phyloP scores from a whole-genome alignment of 1,284 basidiomycete genomes.

The Boletellus sp. region DNA sequence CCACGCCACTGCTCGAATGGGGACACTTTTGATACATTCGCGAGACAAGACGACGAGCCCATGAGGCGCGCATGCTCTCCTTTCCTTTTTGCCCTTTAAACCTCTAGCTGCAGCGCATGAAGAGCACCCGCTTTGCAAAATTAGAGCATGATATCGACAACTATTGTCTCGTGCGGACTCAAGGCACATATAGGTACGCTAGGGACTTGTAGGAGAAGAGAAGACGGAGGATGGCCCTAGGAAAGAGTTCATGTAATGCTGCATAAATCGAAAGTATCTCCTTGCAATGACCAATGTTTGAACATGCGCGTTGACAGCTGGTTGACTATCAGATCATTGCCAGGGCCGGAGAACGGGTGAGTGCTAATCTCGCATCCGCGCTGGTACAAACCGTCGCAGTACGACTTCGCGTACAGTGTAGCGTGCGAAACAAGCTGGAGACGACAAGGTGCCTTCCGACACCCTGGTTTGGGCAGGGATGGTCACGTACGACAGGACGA shows the following conservation, averaged over 20 bases:
- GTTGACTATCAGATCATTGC: neutral
- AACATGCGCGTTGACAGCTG: neutral
- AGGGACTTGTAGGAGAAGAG: neutral
- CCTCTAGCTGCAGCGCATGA: neutral
- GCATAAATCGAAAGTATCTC: slow-evolving; percentile 2
- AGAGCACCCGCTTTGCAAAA: neutral
- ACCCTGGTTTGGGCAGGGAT: slow-evolving; percentile 72
- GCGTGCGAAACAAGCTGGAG: slow-evolving; percentile 67
- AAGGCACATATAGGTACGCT: slow-evolving; percentile 7
- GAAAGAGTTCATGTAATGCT: slow-evolving; percentile 19
- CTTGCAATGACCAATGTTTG: slow-evolving; percentile 1
- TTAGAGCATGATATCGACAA: neutral
- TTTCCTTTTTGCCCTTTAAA: neutral
- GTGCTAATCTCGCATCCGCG: slow-evolving; percentile 81
- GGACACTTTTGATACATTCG: neutral
- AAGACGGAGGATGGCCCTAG: neutral
- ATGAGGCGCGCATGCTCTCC: neutral
- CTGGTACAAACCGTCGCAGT: slow-evolving; percentile 84
- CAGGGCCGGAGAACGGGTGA: neutral
- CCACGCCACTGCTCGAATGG: neutral
- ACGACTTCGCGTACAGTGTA: slow-evolving; percentile 86
- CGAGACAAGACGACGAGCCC: neutral
- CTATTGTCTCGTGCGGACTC: neutral
- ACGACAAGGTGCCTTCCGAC: slow-evolving; percentile 49
- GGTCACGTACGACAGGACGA: slow-evolving; percentile 87